Conservation (phyloP, 305 asterid genomes). For the Fraxinus baroniana region DNA sequence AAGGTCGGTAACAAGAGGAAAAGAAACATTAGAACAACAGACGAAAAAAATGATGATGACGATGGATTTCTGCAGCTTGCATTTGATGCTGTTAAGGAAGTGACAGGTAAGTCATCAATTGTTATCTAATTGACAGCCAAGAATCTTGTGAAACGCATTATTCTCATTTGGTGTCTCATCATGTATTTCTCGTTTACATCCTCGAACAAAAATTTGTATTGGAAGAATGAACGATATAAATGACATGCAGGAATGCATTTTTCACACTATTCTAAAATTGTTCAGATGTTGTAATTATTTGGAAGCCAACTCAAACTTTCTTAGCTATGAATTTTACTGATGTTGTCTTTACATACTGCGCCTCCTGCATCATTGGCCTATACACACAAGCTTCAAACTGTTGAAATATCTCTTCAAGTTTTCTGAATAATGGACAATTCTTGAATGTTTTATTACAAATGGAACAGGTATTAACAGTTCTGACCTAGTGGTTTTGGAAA, state of each 20-base stretch:
- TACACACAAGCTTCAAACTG: neutral
- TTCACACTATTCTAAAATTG: neutral
- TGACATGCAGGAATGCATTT: neutral
- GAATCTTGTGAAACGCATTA: neutral
- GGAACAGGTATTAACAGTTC: constrained; percentile 42
- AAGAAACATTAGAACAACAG: neutral
- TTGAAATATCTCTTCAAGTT: neutral
- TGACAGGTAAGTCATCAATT: constrained; percentile 13
- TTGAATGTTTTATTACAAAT: constrained; percentile 26
- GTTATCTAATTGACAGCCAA: neutral
- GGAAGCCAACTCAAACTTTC: neutral
- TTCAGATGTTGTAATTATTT: neutral
- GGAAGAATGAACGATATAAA: neutral
- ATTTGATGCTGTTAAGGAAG: constrained; percentile 17
- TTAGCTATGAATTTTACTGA: neutral
- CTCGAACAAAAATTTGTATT: neutral
- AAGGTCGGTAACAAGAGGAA: neutral
- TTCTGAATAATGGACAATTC: neutral
- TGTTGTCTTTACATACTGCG: neutral
- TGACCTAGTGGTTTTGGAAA: constrained; percentile 48
- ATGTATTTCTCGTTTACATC: constrained; percentile 1
- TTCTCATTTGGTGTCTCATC: neutral
- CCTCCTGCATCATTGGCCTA: neutral
- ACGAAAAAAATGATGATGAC: neutral
- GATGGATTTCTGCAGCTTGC: constrained; percentile 14